Percentiles rank a stretch among this genome's conserved stretches.
Evolutionary conservation across 2,329 filamentous ascomycete species (phyloP).

Genomic region (Trichoderma sp.): DNA sequence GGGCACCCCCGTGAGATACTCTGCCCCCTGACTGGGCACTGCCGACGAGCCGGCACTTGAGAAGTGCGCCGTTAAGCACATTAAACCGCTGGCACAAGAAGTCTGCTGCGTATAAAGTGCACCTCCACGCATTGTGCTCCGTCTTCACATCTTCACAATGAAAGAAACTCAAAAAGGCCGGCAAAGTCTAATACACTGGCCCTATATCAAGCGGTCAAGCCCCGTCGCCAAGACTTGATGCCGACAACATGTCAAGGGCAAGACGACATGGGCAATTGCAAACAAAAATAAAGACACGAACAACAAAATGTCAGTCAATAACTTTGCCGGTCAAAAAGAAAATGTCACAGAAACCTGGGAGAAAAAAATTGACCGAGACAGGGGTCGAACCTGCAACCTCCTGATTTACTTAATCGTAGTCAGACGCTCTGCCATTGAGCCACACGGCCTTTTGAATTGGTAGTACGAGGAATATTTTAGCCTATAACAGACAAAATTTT

Average conservation of each 20-base stretch:
- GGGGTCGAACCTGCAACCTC: slow-evolving; percentile 20
- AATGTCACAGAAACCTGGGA: background rate
- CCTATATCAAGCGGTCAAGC: background rate
- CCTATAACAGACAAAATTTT: background rate
- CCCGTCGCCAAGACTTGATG: background rate
- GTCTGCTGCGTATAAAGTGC: background rate
- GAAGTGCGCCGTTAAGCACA: background rate
- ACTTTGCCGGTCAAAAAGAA: background rate
- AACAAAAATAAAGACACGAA: background rate
- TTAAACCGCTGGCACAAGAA: background rate
- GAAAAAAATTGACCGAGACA: slow-evolving; percentile 18
- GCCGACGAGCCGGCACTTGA: background rate
- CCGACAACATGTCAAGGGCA: background rate
- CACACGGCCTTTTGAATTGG: slow-evolving; percentile 13
- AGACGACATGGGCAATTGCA: background rate
- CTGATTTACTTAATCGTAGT: slow-evolving; percentile 19
- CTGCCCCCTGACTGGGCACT: background rate
- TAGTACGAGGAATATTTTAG: background rate
- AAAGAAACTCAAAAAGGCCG: background rate
- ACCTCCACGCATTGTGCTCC: background rate
- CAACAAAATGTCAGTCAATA: background rate
- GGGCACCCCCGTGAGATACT: background rate
- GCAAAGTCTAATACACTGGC: background rate
- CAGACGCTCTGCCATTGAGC: slow-evolving; percentile 20
- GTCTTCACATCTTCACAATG: background rate